Conservation (phyloP, 345 rosid genomes). For the Brassica rapa region DNA sequence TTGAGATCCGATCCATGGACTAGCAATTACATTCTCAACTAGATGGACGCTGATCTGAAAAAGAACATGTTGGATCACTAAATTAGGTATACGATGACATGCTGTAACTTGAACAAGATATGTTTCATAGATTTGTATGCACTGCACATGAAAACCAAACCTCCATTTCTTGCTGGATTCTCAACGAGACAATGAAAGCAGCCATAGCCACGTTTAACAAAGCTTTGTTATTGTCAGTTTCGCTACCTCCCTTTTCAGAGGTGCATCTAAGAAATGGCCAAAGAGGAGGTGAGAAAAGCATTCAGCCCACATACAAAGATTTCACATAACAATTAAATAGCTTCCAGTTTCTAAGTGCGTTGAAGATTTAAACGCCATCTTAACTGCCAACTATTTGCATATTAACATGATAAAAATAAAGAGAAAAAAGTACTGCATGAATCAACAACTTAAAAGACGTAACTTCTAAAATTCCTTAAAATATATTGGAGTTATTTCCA, state of each 20-base stretch:
- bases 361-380: slow-evolving; percentile 10
- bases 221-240: slow-evolving; percentile 52
- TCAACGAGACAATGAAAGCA: slow-evolving; percentile 70
- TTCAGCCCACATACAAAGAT: slow-evolving; percentile 22
- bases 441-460: neutral
- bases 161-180: slow-evolving; percentile 55
- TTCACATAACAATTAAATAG: slow-evolving; percentile 10
- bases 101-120: slow-evolving; percentile 28
- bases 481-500: neutral
- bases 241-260: slow-evolving; percentile 49
- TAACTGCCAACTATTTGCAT: slow-evolving; percentile 17
- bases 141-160: slow-evolving; percentile 42
- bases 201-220: slow-evolving; percentile 58
- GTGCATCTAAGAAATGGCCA: slow-evolving; percentile 41
- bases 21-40: slow-evolving; percentile 53
- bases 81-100: slow-evolving; percentile 20
- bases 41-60: slow-evolving; percentile 58
- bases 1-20: slow-evolving; percentile 64
- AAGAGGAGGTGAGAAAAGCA: slow-evolving; percentile 21
- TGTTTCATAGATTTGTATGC: slow-evolving; percentile 10
- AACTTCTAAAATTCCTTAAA: slow-evolving; percentile 3
- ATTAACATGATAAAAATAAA: neutral
- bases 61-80: slow-evolving; percentile 35
- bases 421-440: slow-evolving; percentile 1
- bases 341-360: neutral